A percentile compares a stretch with the other conserved stretches of the same genome.
Conservation (phyloP, 768 basidiomycete species). For the Tylopilus sp. region DNA sequence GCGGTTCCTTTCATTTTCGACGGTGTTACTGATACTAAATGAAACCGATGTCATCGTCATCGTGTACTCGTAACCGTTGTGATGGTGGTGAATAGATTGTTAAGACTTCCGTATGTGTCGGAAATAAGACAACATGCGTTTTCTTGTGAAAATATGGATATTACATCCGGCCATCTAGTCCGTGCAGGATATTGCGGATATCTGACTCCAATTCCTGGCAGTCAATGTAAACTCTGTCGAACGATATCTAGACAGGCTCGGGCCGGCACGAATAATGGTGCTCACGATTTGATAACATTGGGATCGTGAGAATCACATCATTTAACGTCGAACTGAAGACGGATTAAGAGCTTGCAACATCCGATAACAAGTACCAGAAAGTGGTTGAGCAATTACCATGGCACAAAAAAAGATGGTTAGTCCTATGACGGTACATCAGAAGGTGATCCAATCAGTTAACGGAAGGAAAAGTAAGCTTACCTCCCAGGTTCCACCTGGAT, state of each 20-base stretch:
- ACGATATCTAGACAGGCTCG: background rate
- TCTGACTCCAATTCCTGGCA: too few species aligned
- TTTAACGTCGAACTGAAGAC: background rate
- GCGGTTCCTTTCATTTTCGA: background rate
- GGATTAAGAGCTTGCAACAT: background rate
- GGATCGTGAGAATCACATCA: background rate
- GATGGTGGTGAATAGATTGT: background rate
- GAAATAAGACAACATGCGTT: background rate
- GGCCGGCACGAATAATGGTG: background rate
- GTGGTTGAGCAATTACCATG: background rate
- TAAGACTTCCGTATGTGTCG: background rate
- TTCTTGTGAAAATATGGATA: background rate
- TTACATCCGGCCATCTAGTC: background rate
- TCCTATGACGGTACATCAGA: background rate
- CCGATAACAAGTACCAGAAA: background rate
- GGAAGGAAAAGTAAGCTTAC: background rate
- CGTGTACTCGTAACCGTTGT: background rate
- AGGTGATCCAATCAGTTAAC: background rate
- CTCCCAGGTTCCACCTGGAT: background rate
- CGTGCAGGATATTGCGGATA: background rate
- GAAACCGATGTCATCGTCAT: background rate
- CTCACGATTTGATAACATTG: background rate
- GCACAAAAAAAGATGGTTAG: too few species aligned
- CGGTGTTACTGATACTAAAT: background rate
- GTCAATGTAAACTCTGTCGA: constrained; percentile 6